Evolutionary conservation across 2,329 filamentous ascomycete genomes (phyloP), one percentile per base, ranked within the genome.

Genomic region (Lasiodiplodia sp.): DNA sequence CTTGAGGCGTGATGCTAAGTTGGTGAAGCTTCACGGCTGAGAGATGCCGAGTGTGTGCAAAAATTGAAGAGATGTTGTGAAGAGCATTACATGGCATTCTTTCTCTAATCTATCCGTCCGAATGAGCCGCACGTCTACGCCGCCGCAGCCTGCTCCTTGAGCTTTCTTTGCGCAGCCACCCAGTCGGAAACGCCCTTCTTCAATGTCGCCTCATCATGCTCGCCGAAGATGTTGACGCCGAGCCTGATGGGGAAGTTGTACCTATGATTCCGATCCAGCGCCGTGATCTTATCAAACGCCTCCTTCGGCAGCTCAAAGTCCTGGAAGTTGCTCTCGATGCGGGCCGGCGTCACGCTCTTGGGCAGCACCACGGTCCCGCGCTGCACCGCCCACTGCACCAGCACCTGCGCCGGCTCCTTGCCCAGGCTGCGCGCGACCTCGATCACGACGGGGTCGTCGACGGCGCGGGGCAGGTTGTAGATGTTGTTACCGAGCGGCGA

Each of bases 351-450:
- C 63, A 74, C 77, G 67, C 76, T 78, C 87, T 95, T 95, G 73
- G 92, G 92, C 75, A 96, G 95, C 74, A 96, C 91, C 53, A 92
- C 91, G 67, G 96, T 84, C 37, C 89, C 89, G 60, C 74, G 87
- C 85, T 96, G 93, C 21, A 93, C 96, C 21, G 93, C 89, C 94
- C 94, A 97, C 74, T 93, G 88, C 73, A 97, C 86, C 70, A 97
- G 86, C 37, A 97, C 86, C 86, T 97, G 93, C 18, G 92, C 91
- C 6, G 92, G 86, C 10, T 89, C 88, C 85, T 91, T 93, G 78
- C 83, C 83, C 72, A 92, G 84, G 83, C 92, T 93, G 75, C 85
- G 79, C n/a, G 92, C 90, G 70, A 94, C 86, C 57, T 75, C 78
- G 73, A 86, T 88, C 79, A 97, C 85, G 65, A 85, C 81, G n/a